phyloP scores from a whole-genome alignment of 2,329 filamentous ascomycete genomes.

The Westerdykella sp. region DNA sequence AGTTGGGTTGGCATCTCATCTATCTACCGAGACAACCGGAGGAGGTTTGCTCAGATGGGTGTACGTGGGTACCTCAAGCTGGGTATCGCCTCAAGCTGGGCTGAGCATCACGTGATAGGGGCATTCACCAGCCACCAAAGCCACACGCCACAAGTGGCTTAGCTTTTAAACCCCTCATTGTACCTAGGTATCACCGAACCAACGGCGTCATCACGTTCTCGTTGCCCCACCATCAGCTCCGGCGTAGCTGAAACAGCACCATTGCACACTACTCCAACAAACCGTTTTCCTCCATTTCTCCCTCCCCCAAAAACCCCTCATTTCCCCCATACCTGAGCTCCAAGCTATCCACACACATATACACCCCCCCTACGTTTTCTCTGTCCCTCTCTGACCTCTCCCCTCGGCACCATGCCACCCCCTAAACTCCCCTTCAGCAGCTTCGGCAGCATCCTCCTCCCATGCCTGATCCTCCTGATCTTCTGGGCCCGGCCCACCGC shows the following conservation, averaged over 20 bases:
- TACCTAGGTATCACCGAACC: neutral
- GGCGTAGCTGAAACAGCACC: conserved; percentile 7
- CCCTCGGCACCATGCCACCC: conserved; percentile 18
- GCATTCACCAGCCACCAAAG: too few species aligned
- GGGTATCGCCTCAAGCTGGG: too few species aligned
- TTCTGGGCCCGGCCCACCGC: conserved; percentile 63
- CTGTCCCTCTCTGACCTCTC: neutral
- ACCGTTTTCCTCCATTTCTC: neutral
- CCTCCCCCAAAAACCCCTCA: neutral
- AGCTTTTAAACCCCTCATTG: too few species aligned
- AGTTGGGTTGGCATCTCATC: too few species aligned
- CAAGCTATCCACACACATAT: neutral
- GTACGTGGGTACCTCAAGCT: too few species aligned
- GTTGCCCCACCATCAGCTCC: conserved; percentile 4
- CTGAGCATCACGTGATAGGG: too few species aligned
- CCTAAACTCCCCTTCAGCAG: conserved; percentile 22
- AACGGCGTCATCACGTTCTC: neutral
- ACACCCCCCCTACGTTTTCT: neutral
- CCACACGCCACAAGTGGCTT: too few species aligned
- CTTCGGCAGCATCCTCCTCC: conserved; percentile 25
- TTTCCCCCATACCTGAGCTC: neutral
- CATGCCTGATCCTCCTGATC: conserved; percentile 48
- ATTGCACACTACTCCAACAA: conserved; percentile 1
- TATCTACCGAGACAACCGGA: too few species aligned
- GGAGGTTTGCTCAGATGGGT: too few species aligned